Evolutionary conservation across 768 basidiomycete genomes (phyloP).

Genomic region (Trametes coccinea): DNA sequence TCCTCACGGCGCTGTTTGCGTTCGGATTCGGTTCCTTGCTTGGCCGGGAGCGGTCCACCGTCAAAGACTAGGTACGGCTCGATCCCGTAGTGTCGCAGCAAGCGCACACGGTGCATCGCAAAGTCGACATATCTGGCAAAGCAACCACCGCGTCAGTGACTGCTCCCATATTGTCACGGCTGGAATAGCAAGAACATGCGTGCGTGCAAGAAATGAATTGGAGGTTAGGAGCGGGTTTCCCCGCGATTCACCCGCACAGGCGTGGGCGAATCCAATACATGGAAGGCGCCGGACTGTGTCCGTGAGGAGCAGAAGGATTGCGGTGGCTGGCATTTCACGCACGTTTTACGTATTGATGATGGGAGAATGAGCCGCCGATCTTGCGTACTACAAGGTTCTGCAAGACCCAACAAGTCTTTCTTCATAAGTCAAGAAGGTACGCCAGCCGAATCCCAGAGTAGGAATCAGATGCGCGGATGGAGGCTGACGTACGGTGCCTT

Average conservation of each 20-base stretch:
- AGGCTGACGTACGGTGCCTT: neutral
- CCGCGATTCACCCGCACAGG: slow-evolving; percentile 15
- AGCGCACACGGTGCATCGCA: slow-evolving; percentile 87
- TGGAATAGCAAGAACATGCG: neutral
- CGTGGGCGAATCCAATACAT: slow-evolving; percentile 6
- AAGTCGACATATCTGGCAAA: slow-evolving; percentile 87
- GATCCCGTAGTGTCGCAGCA: slow-evolving; percentile 82
- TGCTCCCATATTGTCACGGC: neutral
- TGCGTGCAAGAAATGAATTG: neutral
- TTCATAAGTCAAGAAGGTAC: slow-evolving; percentile 21
- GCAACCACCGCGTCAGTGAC: slow-evolving; percentile 2
- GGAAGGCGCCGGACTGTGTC: slow-evolving; percentile 8
- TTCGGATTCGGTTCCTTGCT: slow-evolving; percentile 84
- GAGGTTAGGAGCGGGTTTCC: slow-evolving; percentile 1
- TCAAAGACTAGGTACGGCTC: slow-evolving; percentile 94
- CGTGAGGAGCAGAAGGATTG: slow-evolving; percentile 13
- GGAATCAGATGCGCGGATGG: neutral
- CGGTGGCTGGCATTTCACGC: slow-evolving; percentile 6
- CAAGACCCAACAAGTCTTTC: slow-evolving; percentile 7
- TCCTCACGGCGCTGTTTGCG: slow-evolving; percentile 77
- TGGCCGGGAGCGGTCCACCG: slow-evolving; percentile 93
- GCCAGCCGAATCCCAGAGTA: slow-evolving; percentile 14
- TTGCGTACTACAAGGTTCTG: slow-evolving; percentile 15
- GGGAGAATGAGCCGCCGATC: slow-evolving; percentile 15
- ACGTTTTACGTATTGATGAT: slow-evolving; percentile 21